A percentile compares a stretch with the other conserved stretches of the same genome.
phyloP scores from a whole-genome alignment of 306 rosid species.

The Cercis canadensis region DNA sequence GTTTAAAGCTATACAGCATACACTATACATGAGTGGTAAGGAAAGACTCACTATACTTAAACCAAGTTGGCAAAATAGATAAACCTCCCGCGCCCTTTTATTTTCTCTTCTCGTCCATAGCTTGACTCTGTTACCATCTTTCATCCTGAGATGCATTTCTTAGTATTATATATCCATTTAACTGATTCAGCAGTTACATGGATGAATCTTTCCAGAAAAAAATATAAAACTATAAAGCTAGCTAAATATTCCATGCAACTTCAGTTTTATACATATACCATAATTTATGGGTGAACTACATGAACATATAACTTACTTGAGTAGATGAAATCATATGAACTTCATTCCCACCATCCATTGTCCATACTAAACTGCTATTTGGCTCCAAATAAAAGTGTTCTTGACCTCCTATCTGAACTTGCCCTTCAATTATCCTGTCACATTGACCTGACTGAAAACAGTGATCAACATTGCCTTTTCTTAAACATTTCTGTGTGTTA shows the following conservation, averaged over 20 bases:
- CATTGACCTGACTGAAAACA: slow-evolving; percentile 82
- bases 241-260: slow-evolving; percentile 25
- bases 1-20: slow-evolving; percentile 24
- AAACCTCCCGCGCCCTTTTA: not conserved
- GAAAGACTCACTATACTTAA: slow-evolving; percentile 21
- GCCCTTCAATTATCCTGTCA: slow-evolving; percentile 82
- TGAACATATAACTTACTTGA: slow-evolving; percentile 65
- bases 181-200: slow-evolving; percentile 24
- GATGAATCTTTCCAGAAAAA: slow-evolving; percentile 9
- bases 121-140: too few species aligned
- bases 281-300: too few species aligned
- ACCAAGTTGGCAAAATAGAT: slow-evolving; percentile 22
- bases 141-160: slow-evolving; percentile 4
- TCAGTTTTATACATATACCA: slow-evolving; percentile 7
- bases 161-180: too few species aligned
- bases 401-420: slow-evolving; percentile 92
- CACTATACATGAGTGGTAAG: slow-evolving; percentile 1
- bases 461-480: slow-evolving; percentile 78
- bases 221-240: slow-evolving; percentile 20
- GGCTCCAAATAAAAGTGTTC: slow-evolving; percentile 99
- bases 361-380: slow-evolving; percentile 81
- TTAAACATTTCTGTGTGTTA: slow-evolving; percentile 67
- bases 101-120: slow-evolving; percentile 16
- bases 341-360: slow-evolving; percentile 88
- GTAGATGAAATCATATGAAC: slow-evolving; percentile 97